Percentiles rank a stretch among this genome's conserved stretches.
Evolutionary conservation across 2,329 filamentous ascomycete species (phyloP).

Genomic region (Lecanosticta acicola): DNA sequence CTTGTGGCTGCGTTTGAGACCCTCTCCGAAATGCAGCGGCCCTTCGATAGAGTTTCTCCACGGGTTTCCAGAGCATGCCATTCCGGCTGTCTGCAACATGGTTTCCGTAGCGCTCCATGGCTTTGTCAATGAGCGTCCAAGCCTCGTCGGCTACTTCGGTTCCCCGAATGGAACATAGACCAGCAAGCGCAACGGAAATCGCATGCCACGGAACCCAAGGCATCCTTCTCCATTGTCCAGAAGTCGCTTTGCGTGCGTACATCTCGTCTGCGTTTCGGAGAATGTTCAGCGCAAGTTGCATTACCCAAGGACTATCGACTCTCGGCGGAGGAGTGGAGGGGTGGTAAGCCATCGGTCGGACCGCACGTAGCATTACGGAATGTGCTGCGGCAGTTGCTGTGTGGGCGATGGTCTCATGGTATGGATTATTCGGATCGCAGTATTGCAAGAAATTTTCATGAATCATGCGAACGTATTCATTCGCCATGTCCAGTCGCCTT

Average conservation of each 20-base stretch:
- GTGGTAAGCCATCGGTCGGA: conserved; percentile 26
- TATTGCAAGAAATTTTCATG: conserved; percentile 24
- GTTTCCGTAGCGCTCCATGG: conserved; percentile 41
- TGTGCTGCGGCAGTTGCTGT: conserved; percentile 20
- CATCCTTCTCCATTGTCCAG: conserved; percentile 45
- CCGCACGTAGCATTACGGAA: conserved; percentile 26
- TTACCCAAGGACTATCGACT: conserved; percentile 30
- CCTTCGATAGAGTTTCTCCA: conserved; percentile 50
- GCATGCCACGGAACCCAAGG: conserved; percentile 53
- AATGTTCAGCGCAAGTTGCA: conserved; percentile 40
- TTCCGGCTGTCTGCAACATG: conserved; percentile 47
- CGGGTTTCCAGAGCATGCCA: conserved; percentile 51
- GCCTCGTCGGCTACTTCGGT: conserved; percentile 46
- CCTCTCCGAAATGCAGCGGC: conserved; percentile 34
- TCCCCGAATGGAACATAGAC: conserved; percentile 46
- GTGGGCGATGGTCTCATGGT: conserved; percentile 20
- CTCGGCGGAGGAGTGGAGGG: conserved; percentile 23
- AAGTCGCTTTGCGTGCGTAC: conserved; percentile 24
- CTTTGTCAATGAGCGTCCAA: conserved; percentile 46
- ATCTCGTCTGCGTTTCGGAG: conserved; percentile 34
- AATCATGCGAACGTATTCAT: conserved; percentile 19
- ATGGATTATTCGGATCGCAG: conserved; percentile 20
- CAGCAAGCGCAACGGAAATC: conserved; percentile 49
- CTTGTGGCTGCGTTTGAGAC: background rate
- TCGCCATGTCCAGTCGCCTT: conserved; percentile 26